phyloP scores from a whole-genome alignment of 768 basidiomycete genomes.

The Kwoniella europaea region DNA sequence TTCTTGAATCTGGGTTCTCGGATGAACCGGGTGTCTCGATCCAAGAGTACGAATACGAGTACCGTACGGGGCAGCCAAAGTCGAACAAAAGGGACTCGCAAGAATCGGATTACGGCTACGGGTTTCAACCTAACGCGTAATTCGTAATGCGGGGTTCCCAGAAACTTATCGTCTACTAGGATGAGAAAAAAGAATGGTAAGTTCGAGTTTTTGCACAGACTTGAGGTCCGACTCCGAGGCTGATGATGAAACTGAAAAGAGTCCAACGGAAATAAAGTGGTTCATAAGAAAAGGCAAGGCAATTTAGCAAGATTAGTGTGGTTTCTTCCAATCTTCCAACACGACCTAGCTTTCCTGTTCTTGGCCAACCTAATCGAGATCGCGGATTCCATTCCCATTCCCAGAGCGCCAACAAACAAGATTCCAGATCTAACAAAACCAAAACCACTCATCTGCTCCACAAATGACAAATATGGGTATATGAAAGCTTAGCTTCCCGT shows the following conservation, averaged over 20 bases:
- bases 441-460: neutral
- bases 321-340: neutral
- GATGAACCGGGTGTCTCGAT: conserved; percentile 5
- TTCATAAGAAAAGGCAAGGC: neutral
- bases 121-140: neutral
- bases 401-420: neutral
- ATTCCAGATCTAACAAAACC: neutral
- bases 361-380: neutral
- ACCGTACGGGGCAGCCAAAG: too few relatives aligned
- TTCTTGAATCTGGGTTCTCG: neutral
- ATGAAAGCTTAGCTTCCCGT: conserved; percentile 11
- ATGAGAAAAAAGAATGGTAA: conserved; percentile 1
- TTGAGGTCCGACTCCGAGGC: conserved; percentile 2
- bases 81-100: neutral
- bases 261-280: neutral
- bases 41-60: neutral
- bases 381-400: neutral
- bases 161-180: neutral
- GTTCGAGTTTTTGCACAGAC: neutral
- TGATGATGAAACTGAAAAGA: neutral
- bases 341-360: neutral
- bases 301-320: neutral
- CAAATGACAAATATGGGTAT: neutral
- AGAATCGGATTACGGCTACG: neutral
- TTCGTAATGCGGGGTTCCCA: conserved; percentile 1